These are phyloP conservation scores for Komagataella kurtzmanii DNA, from an alignment of 805 yeast species.

Conservation along the genomic window DNA sequence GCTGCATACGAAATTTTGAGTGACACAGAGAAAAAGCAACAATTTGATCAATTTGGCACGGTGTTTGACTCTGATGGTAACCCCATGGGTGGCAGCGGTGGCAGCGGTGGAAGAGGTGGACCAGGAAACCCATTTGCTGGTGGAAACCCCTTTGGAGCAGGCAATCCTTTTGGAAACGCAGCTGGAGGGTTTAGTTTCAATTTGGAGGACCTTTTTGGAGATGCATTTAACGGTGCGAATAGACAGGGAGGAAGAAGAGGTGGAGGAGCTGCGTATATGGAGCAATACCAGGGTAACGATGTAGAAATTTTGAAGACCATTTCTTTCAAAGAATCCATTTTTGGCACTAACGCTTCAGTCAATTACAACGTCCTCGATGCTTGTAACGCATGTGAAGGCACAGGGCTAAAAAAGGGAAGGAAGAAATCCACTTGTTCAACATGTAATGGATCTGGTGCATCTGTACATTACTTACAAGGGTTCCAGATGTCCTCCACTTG, in stretches of 20 bases:
- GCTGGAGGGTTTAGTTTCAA: constrained; percentile 21
- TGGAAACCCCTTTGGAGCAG: constrained; percentile 22
- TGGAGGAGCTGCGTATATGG: constrained; percentile 33
- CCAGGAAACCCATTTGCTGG: constrained; percentile 31
- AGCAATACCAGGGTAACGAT: constrained; percentile 82
- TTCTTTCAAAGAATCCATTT: constrained; percentile 75
- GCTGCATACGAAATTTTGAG: constrained; percentile 88
- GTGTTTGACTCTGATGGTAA: constrained; percentile 59
- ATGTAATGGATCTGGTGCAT: constrained; percentile 91
- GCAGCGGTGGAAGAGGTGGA: constrained; percentile 21
- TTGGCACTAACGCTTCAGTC: constrained; percentile 57
- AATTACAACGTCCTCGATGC: constrained; percentile 62
- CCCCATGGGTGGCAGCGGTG: constrained; percentile 45
- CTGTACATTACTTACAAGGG: constrained; percentile 74
- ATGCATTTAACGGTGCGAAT: constrained; percentile 31
- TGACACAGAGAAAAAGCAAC: constrained; percentile 73
- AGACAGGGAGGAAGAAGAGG: constrained; percentile 23
- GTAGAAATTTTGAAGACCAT: constrained; percentile 68
- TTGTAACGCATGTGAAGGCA: constrained; percentile 72
- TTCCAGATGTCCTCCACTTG: constrained; percentile 96
- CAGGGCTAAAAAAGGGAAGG: constrained; percentile 71
- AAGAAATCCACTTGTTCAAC: constrained; percentile 67
- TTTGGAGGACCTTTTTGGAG: constrained; percentile 53
- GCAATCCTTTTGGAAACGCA: constrained; percentile 4
- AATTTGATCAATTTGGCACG: constrained; percentile 87